Evolutionary conservation across 257 asterid species (phyloP), one percentile per base, ranked within the genome.

Genomic region (Solanum etuberosum): DNA sequence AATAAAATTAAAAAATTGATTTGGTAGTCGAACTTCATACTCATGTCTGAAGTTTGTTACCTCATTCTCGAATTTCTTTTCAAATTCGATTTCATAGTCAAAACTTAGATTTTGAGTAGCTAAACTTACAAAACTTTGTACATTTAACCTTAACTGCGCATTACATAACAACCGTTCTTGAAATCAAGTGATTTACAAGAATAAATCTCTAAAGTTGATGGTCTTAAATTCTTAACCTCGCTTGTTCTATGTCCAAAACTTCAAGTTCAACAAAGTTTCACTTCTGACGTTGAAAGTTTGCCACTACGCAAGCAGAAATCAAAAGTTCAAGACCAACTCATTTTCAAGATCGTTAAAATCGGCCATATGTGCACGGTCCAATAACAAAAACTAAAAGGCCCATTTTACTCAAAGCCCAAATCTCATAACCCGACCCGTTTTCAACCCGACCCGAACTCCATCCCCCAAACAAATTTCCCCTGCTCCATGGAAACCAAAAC

Each of bases 401-500:
- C 80, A 72, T 15, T n/a, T 42, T 78, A 78, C 65, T 42, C 1
- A 0, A 42, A 15, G 61, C 83, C 83, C 57, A 76, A 13, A 40
- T 12, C 14, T 83, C 11, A 4, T 8, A 83, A 20, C 65, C 63
- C 63, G 63, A 18, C 3, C 9, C n/a, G 23, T 18, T 54, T 18
- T 54, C n/a, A 21, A 86, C 32, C 89, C 91, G 86, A 80, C 77
- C 61, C 27, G 67, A 42, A 15, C 10, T 46, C 82, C 73, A n/a
- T 34, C 14, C 86, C 16, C 74, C 31, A 61, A 61, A 43, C 85
- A 86, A 48, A 72, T 65, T 67, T 63, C 31, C 31, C 63, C 70
- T 51, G 6, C 89, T 89, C 88, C 88, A 85, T 78, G 89, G 83
- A 76, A 43, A 59, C 29, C 51, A 29, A 88, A 61, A 76, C 84